Conservation (phyloP, 306 rosid genomes). For the Luffa acutangula region DNA sequence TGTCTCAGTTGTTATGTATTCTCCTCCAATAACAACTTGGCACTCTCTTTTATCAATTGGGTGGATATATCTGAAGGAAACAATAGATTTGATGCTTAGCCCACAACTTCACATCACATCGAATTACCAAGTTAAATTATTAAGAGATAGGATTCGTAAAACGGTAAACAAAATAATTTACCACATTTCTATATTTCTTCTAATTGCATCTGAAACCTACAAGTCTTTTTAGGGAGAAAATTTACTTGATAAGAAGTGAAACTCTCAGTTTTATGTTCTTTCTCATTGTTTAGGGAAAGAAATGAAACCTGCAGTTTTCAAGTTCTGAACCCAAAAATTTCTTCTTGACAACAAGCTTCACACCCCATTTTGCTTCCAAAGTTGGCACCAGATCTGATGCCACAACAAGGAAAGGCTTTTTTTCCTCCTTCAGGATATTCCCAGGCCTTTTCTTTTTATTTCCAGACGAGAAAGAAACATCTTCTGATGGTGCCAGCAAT, state of each 20-base stretch:
- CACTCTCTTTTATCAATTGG: conserved; percentile 69
- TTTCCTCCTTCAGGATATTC: conserved; percentile 62
- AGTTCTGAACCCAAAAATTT: conserved; percentile 66
- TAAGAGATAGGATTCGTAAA: conserved; percentile 4
- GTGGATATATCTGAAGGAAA: conserved; percentile 60
- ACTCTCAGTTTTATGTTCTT: neutral
- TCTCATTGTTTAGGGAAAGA: conserved; percentile 5
- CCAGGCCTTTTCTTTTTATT: conserved; percentile 49
- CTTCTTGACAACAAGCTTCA: conserved; percentile 56
- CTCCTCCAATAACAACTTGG: conserved; percentile 84
- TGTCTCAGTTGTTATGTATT: conserved; percentile 84
- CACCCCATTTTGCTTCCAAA: conserved; percentile 83
- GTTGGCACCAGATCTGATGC: conserved; percentile 85
- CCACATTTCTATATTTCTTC: conserved; percentile 1
- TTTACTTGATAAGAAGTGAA: conserved; percentile 1
- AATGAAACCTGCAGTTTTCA: conserved; percentile 75
- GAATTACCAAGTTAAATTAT: neutral
- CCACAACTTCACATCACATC: conserved; percentile 3
- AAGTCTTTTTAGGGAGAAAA: conserved; percentile 25
- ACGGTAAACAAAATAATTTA: neutral
- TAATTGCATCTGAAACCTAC: conserved; percentile 38
- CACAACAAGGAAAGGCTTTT: conserved; percentile 61
- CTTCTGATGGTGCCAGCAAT: conserved; percentile 38
- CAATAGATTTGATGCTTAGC: conserved; percentile 7
- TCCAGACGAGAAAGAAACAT: conserved; percentile 35